Conservation (phyloP, 192 early-diverging fungal species). For the Geranomyces michiganensis region DNA sequence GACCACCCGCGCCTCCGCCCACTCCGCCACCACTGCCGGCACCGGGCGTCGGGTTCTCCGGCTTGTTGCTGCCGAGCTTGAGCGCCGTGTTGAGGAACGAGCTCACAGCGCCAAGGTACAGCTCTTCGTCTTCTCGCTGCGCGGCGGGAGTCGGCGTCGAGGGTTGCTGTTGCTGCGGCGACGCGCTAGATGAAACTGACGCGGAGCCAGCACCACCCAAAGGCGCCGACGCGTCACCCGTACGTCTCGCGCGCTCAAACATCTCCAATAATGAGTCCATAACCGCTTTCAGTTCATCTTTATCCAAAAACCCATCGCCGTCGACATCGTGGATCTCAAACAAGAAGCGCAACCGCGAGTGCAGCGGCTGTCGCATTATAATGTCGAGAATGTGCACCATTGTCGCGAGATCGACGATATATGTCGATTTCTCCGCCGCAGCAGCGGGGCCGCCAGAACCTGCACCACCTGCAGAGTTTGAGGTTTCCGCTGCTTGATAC, state of each 20-base stretch:
- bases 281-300: slow-evolving; percentile 57
- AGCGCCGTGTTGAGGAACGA: slow-evolving; percentile 61
- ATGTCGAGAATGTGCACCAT: slow-evolving; percentile 60
- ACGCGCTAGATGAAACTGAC: no score
- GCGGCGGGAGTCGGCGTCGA: not conserved
- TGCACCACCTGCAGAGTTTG: not conserved
- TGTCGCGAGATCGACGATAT: slow-evolving; percentile 60
- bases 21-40: not conserved
- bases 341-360: slow-evolving; percentile 55
- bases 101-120: slow-evolving; percentile 56
- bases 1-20: not conserved
- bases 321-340: slow-evolving; percentile 65
- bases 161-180: not conserved
- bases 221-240: not conserved
- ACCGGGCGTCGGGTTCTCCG: not conserved
- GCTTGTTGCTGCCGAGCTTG: slow-evolving; percentile 54
- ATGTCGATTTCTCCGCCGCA: not conserved
- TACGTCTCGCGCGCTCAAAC: slow-evolving; percentile 46
- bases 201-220: no score
- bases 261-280: slow-evolving; percentile 63
- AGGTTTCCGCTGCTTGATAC: not conserved
- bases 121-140: slow-evolving; percentile 48
- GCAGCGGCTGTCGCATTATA: slow-evolving; percentile 59
- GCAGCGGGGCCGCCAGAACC: not conserved
- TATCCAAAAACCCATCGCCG: slow-evolving; percentile 57